Base-by-base conservation (phyloP, 2,329 filamentous ascomycete species). In the Pseudogymnoascus sp. region DNA sequence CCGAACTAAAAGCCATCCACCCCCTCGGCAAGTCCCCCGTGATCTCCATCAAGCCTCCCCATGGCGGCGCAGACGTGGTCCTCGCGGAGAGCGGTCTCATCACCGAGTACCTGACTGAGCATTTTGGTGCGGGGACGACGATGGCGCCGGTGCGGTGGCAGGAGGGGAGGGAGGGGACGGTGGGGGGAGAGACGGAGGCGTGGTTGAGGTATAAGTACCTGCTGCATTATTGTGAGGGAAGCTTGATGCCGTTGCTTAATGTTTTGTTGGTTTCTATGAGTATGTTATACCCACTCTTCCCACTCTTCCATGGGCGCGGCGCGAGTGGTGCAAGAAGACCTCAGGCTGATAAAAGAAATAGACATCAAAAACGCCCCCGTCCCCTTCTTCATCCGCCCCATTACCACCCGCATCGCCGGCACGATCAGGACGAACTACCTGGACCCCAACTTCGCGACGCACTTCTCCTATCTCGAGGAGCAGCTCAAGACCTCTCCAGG, bases 11-110 rank as follows among this genome's bases (percentile, higher is more conserved):
- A 71, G 81, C 90, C 67, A 77, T 96, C 39, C 91, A 96, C 71
- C 88, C 91, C 0, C 81, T 97, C 3, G 93, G 93, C 66, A 96
- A 96, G 74, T 92, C 91, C 1, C 93, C 93, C 0, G 78, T 93
- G 45, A 78, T 97, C 67, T 84, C 83, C 7, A 79, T 97, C 69
- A 77, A 75, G n/a, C 73, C 78, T 0, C 76, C 73, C 21, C 71
- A 70, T 3, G 65, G 69, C 26, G 71, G 63, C n/a, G 73, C 82
- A 68, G 78, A 82, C 1, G 71, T 84, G 10, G 83, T 93, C 0
- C 77, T 97, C 57, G 90, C 91, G 8, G 93, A 97, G 77, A 93
- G 88, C 51, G 91, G 83, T 5, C 83, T 87, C 64, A 93, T 97
- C 69, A 80, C 86, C 10, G 89, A 96, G 77, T 97, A 96, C 73